phyloP scores from a whole-genome alignment of 2,329 filamentous ascomycete species.

The Penicillium sp. region DNA sequence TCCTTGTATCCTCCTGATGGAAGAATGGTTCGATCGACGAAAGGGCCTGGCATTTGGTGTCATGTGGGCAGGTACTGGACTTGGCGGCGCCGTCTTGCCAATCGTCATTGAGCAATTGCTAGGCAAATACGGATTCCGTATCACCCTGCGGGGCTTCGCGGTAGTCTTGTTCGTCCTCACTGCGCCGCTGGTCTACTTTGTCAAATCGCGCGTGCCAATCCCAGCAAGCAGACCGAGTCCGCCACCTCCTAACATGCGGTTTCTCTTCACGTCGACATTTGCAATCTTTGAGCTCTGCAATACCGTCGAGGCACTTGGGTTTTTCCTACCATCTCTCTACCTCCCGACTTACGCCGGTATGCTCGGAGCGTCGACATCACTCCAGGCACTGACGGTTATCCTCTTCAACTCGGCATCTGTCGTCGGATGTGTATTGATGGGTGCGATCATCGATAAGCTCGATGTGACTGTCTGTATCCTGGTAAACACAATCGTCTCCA shows the following conservation, averaged over 20 bases:
- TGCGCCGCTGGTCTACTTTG: slow-evolving; percentile 34
- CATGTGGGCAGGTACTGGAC: slow-evolving; percentile 42
- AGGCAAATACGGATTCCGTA: slow-evolving; percentile 45
- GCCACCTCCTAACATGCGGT: slow-evolving; percentile 44
- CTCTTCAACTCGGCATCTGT: slow-evolving; percentile 35
- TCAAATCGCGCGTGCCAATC: slow-evolving; percentile 46
- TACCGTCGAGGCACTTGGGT: slow-evolving; percentile 38
- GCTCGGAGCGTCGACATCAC: slow-evolving; percentile 26
- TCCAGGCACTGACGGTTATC: slow-evolving; percentile 30
- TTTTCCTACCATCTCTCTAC: slow-evolving; percentile 42
- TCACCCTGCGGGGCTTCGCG: slow-evolving; percentile 47
- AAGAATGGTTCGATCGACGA: slow-evolving; percentile 54
- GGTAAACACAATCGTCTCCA: slow-evolving; percentile 44
- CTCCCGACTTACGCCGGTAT: slow-evolving; percentile 40
- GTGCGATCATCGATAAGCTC: slow-evolving; percentile 44
- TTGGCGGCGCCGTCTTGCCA: slow-evolving; percentile 49
- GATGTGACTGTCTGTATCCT: slow-evolving; percentile 43
- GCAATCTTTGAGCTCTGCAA: slow-evolving; percentile 52
- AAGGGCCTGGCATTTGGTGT: slow-evolving; percentile 47
- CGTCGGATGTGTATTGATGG: slow-evolving; percentile 37
- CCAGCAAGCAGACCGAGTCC: slow-evolving; percentile 9
- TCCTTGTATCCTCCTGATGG: slow-evolving; percentile 49
- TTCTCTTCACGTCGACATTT: slow-evolving; percentile 39
- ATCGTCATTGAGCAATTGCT: slow-evolving; percentile 48
- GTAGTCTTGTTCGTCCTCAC: slow-evolving; percentile 29